phyloP scores from a whole-genome alignment of 2,329 filamentous ascomycete genomes.

The Neofusicoccum laricinum region DNA sequence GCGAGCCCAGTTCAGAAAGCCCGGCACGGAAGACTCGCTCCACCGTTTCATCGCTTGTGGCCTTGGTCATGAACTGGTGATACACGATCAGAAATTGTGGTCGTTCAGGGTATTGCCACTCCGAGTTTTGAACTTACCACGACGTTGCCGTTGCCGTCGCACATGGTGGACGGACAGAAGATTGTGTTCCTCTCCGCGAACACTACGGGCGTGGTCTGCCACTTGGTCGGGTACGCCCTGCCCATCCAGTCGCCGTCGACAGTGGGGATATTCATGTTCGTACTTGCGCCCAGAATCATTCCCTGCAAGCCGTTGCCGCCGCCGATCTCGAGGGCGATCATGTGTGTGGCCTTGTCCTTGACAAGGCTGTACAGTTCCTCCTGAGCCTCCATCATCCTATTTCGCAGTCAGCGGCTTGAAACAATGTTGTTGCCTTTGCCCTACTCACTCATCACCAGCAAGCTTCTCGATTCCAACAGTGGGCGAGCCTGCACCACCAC shows the following conservation, averaged over 20 bases:
- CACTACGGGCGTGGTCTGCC: slow-evolving; percentile 44
- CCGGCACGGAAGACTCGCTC: slow-evolving; percentile 36
- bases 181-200: slow-evolving; percentile 39
- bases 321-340: slow-evolving; percentile 14
- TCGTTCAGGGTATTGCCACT: too few species aligned
- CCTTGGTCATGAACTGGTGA: slow-evolving; percentile 32
- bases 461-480: slow-evolving; percentile 42
- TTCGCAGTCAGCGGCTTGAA: neutral
- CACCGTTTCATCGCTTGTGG: slow-evolving; percentile 36
- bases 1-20: slow-evolving; percentile 35
- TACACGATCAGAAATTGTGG: too few species aligned
- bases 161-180: slow-evolving; percentile 38
- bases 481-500: slow-evolving; percentile 47
- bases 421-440: too few species aligned
- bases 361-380: slow-evolving; percentile 33
- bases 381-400: slow-evolving; percentile 33
- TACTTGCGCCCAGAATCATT: slow-evolving; percentile 35
- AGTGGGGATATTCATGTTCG: slow-evolving; percentile 41
- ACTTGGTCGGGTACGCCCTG: slow-evolving; percentile 46
- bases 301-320: slow-evolving; percentile 28
- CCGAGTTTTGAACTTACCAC: slow-evolving; percentile 18
- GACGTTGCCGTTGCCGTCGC: slow-evolving; percentile 43
- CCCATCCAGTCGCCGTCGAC: slow-evolving; percentile 51
- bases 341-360: slow-evolving; percentile 31
- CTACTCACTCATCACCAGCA: slow-evolving; percentile 36